Evolutionary conservation across 2,329 filamentous ascomycete genomes (phyloP), one percentile per base, ranked within the genome.

Genomic region (Ampelomyces quisqualis): DNA sequence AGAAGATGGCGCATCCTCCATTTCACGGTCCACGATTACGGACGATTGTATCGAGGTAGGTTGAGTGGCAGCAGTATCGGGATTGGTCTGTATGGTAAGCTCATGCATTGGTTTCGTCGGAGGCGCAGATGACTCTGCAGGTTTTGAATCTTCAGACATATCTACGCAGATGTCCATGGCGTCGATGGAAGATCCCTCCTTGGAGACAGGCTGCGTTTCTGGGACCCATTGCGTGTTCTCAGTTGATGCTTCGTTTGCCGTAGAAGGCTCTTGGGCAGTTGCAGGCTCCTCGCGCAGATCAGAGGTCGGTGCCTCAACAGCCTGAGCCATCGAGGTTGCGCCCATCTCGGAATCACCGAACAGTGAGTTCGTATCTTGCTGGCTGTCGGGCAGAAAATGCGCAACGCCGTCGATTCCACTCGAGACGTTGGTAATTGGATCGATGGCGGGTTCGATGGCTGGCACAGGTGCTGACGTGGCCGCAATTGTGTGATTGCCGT

Each of bases 321-420:
- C 68, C 22, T 69, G 67, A 30, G 68, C 64, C 15, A 65, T 45
- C 1, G 64, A 60, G 14, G 62, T 59, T n/a, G 49, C 44, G 21
- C 45, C 47, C 10, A 55, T 32, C 14, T 69, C 61, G 11, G 55
- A 54, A 27, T 55, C 56, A 22, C 58, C 60, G 32, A 71, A 69
- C 5, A 72, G 58, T 45, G 72, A 70, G 37, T 70, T 70, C 14
- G 50, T 56, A 24, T 70, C 68, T 18, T 62, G 52, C 35, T 70
- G 62, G 38, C 62, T 65, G 34, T 73, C 68, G 14, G 70, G 65
- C 30, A 74, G 54, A 43, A 70, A 73, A 22, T 70, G 67, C 14
- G 71, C 66, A 19, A 70, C 56, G 4, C 70, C 63, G 19, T 71
- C 70, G 21, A 74, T 73, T 36, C 70, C 72, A 38, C 66, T 62